Percentiles rank a stretch among this genome's conserved stretches.
These are phyloP conservation scores for Raphanus hybrid DNA, from an alignment of 441 rosid species.

Conservation along the genomic window DNA sequence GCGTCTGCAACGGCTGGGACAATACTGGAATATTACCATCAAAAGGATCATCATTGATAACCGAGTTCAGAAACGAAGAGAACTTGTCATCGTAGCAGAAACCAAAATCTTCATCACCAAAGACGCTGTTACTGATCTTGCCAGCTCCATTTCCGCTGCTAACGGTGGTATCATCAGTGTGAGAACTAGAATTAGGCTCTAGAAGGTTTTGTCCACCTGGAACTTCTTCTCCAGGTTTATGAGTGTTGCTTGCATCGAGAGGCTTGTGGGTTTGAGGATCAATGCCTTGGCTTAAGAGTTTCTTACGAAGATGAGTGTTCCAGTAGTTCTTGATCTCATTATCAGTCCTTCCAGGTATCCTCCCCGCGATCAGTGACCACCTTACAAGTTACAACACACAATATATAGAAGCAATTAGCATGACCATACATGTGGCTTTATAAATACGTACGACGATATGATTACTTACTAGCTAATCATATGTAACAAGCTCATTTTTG, in stretches of 20 bases:
- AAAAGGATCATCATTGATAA: slow-evolving; percentile 67
- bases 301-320: slow-evolving; percentile 98
- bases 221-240: slow-evolving; percentile 22
- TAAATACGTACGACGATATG: neutral
- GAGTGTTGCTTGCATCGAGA: slow-evolving; percentile 30
- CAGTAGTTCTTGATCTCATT: slow-evolving; percentile 97
- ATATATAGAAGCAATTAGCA: neutral
- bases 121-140: slow-evolving; percentile 31
- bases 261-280: slow-evolving; percentile 90
- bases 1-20: slow-evolving; percentile 36
- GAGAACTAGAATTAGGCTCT: slow-evolving; percentile 26
- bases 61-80: slow-evolving; percentile 70
- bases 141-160: slow-evolving; percentile 28
- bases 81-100: slow-evolving; percentile 62
- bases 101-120: slow-evolving; percentile 41
- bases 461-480: neutral
- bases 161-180: slow-evolving; percentile 32
- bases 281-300: slow-evolving; percentile 79
- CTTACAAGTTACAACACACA: slow-evolving; percentile 18
- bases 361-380: slow-evolving; percentile 49
- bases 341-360: slow-evolving; percentile 90
- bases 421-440: neutral
- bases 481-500: neutral
- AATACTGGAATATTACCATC: slow-evolving; percentile 40
- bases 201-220: slow-evolving; percentile 17